These are phyloP conservation scores for Yamadazyma sp. DNA, from an alignment of 805 yeast species.

Conservation along the genomic window DNA sequence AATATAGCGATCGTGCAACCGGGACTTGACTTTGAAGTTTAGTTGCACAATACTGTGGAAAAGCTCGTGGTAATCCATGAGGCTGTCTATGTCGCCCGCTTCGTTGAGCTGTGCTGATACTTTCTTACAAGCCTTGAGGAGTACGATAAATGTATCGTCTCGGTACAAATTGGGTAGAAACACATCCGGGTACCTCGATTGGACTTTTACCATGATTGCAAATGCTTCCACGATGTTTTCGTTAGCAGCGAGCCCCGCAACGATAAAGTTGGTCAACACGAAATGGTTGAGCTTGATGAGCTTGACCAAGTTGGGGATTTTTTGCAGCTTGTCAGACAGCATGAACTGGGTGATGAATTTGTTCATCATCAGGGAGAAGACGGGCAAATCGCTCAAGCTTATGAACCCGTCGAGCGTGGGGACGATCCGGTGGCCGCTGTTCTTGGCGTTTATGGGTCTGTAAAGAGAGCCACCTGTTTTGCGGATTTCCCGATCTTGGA, in stretches of 20 bases:
- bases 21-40: conserved; percentile 10
- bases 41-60: conserved; percentile 11
- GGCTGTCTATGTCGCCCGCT: conserved; percentile 4
- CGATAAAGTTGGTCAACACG: conserved; percentile 26
- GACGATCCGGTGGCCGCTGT: conserved; percentile 13
- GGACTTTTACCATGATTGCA: conserved; percentile 22
- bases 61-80: conserved; percentile 8
- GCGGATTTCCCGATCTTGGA: conserved; percentile 11
- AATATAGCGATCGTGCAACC: background rate
- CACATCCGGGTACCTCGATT: conserved; percentile 12
- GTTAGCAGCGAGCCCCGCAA: conserved; percentile 26
- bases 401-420: conserved; percentile 32
- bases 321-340: conserved; percentile 11
- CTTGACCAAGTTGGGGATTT: conserved; percentile 9
- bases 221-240: conserved; percentile 27
- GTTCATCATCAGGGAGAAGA: conserved; percentile 24
- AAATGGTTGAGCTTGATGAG: conserved; percentile 27
- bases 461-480: conserved; percentile 12
- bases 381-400: conserved; percentile 31
- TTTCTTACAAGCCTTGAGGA: conserved; percentile 15
- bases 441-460: conserved; percentile 25
- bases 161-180: conserved; percentile 11
- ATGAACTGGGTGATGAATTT: conserved; percentile 17
- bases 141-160: conserved; percentile 16
- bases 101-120: conserved; percentile 1